Base-by-base conservation (phyloP, 345 rosid genomes). In the Microthlaspi erraticum region DNA sequence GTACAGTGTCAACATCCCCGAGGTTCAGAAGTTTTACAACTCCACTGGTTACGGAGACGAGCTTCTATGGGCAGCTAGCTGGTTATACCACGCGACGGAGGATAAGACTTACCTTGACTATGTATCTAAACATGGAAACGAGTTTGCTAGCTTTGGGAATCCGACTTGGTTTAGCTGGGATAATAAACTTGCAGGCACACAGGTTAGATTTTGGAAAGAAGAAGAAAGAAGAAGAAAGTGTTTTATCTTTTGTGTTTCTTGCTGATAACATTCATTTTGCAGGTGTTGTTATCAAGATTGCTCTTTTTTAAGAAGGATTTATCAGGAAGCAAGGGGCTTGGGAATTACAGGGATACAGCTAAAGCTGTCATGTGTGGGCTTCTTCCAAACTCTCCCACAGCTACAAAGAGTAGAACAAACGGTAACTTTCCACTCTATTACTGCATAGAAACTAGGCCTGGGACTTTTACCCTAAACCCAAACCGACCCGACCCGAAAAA, bases 121-220 rank as follows among this genome's bases (percentile, higher is more conserved):
- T 45, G 97, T 83, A 20, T 60, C 85, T 23, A 87, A 77, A 29
- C 77, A 90, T 23, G 99, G 98, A 68, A 64, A 83, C 4, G 79
- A 62, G 10, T 95, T 74, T 77, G 98, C 91, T 37, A 73, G 85
- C 4, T 92, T 85, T 77, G 98, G 96, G 20, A 90, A 78, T 75
- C 96, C 99, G 4, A 87, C 88, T 26, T 95, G 99, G 99, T 95
- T 94, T 64, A 89, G 93, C 74, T 94, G 99, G 99, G 99, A 94
- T 69, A 83, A 89, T 55, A 94, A 94, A 80, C 97, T 82, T 74
- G 97, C 99, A 8, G 99, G 96, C 73, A 81, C 89, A 23, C 97
- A 94, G 89, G 99, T 86, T 85, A 60, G 45, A 56, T 49, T 49
- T 56, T n/a, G n/a, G 51, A 2, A 64, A 14, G 31, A 52, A 52